Conservation (phyloP, 2,329 filamentous ascomycete genomes). For the Fusarium heterosporum region DNA sequence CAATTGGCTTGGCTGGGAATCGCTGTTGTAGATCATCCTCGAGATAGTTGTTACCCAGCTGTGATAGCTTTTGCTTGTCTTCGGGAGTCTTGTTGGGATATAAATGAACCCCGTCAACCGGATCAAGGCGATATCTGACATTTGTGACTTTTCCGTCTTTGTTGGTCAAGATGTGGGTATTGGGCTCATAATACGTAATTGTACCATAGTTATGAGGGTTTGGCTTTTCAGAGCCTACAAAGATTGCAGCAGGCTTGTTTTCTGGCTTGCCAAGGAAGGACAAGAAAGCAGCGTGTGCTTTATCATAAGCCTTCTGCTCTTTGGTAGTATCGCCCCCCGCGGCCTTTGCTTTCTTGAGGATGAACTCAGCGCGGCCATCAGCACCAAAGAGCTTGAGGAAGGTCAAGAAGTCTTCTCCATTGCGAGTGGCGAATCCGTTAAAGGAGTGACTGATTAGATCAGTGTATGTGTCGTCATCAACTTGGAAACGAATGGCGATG, state of each 20-base stretch:
- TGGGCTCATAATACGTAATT: slow-evolving; percentile 30
- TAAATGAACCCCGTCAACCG: slow-evolving; percentile 12
- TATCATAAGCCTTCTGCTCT: neutral
- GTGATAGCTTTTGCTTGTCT: neutral
- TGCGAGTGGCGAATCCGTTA: slow-evolving; percentile 17
- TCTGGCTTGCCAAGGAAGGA: neutral
- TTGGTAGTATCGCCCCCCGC: slow-evolving; percentile 4
- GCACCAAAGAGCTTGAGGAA: slow-evolving; percentile 21
- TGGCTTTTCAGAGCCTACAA: slow-evolving; percentile 21
- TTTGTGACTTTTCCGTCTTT: slow-evolving; percentile 14
- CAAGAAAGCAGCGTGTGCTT: neutral
- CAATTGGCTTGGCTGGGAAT: slow-evolving; percentile 25
- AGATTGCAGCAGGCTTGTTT: neutral
- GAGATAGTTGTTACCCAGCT: slow-evolving; percentile 18
- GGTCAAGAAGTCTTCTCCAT: slow-evolving; percentile 12
- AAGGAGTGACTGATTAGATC: slow-evolving; percentile 28
- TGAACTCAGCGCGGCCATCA: neutral
- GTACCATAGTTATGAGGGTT: slow-evolving; percentile 31
- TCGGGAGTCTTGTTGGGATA: slow-evolving; percentile 4
- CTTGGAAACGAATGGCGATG: slow-evolving; percentile 25
- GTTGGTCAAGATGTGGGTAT: slow-evolving; percentile 28
- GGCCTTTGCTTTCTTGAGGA: slow-evolving; percentile 3
- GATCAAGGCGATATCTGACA: slow-evolving; percentile 22
- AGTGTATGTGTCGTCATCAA: slow-evolving; percentile 23
- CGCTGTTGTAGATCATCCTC: slow-evolving; percentile 17